Percentiles rank a stretch among this genome's conserved stretches.
Evolutionary conservation across 345 rosid genomes (phyloP).

Genomic region (Arabidopsis suecica): DNA sequence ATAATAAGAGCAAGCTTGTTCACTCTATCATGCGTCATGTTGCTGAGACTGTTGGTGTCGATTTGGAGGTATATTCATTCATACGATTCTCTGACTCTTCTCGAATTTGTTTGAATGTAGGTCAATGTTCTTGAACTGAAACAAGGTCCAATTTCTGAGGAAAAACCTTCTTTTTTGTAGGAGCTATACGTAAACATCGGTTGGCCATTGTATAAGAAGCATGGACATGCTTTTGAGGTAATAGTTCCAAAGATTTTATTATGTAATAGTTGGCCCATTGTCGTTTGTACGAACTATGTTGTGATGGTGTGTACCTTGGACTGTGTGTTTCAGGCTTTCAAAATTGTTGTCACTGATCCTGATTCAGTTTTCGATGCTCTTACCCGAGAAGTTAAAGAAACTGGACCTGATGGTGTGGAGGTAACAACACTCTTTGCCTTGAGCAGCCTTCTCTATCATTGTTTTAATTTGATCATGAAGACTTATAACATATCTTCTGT

Average conservation of each 20-base stretch:
- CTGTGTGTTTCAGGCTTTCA: slow-evolving; percentile 69
- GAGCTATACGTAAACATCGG: slow-evolving; percentile 77
- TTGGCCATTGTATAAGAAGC: slow-evolving; percentile 90
- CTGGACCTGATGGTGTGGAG: slow-evolving; percentile 88
- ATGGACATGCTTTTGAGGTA: slow-evolving; percentile 97
- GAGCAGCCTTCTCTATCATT: not conserved
- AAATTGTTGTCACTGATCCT: slow-evolving; percentile 82
- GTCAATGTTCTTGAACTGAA: not conserved
- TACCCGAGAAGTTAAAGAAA: slow-evolving; percentile 77
- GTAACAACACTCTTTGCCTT: slow-evolving; percentile 44
- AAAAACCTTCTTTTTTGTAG: slow-evolving; percentile 44
- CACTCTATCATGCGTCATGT: slow-evolving; percentile 38
- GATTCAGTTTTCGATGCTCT: slow-evolving; percentile 74
- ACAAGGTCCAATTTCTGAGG: not conserved
- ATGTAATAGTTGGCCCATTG: not conserved
- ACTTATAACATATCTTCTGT: slow-evolving; percentile 10
- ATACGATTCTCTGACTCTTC: not conserved
- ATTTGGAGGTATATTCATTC: slow-evolving; percentile 54
- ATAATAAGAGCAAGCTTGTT: slow-evolving; percentile 83
- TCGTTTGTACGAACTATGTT: not conserved
- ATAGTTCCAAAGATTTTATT: slow-evolving; percentile 1
- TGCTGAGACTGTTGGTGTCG: slow-evolving; percentile 33
- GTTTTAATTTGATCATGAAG: slow-evolving; percentile 10
- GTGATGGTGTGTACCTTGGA: slow-evolving; percentile 8
- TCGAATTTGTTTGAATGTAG: not conserved